These are phyloP conservation scores for Neurospora sp. DNA, from an alignment of 2,329 filamentous ascomycete species.

Conservation along the genomic window DNA sequence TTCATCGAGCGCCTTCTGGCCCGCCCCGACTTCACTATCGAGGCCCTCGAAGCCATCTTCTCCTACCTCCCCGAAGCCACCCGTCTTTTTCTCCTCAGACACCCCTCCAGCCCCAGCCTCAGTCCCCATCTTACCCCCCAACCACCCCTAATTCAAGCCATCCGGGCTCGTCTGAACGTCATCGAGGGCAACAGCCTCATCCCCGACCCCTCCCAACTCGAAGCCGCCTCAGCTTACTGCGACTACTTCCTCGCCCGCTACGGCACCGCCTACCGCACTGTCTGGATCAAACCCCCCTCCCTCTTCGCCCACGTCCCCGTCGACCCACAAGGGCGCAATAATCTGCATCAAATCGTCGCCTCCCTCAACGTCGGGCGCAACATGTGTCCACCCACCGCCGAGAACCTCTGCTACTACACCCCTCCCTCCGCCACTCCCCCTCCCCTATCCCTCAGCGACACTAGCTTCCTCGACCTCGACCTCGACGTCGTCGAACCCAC, in stretches of 20 bases:
- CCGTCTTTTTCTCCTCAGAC: not conserved
- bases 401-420: not conserved
- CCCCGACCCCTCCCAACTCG: not conserved
- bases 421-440: not conserved
- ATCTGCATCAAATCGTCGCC: not conserved
- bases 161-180: not conserved
- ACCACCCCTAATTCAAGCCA: not conserved
- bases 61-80: not conserved
- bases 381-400: not conserved
- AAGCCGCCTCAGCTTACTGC: not conserved
- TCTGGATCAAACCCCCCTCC: not conserved
- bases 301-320: not conserved
- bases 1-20: constrained; percentile 2
- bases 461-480: not conserved
- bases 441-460: not conserved
- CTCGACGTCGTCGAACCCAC: not conserved
- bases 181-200: not conserved
- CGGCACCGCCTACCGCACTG: not conserved
- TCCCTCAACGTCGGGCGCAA: not conserved
- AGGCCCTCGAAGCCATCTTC: not conserved
- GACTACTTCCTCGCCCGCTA: not conserved
- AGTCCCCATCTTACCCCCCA: not conserved
- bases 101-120: not conserved
- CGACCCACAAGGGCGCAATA: not conserved
- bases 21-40: not conserved